Evolutionary conservation across 345 rosid species (phyloP).

Genomic region (Arabidopsis thaliana): DNA sequence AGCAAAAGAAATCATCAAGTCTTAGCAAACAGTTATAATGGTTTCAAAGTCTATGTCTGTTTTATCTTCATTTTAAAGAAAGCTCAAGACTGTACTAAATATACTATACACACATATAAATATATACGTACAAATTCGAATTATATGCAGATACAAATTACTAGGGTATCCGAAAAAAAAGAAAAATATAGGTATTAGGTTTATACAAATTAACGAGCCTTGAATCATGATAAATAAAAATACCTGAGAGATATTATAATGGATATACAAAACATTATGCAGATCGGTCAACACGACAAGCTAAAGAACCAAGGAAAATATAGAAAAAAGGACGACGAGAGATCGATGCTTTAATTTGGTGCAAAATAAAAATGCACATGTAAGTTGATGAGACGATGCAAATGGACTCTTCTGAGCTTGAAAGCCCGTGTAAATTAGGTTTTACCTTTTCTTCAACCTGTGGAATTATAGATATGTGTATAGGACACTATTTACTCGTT

Average conservation of each 20-base stretch:
- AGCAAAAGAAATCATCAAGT: constrained; percentile 22
- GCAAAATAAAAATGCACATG: constrained; percentile 2
- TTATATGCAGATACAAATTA: background rate
- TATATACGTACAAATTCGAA: background rate
- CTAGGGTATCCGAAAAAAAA: background rate
- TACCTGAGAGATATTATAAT: background rate
- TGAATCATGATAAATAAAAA: constrained; percentile 1
- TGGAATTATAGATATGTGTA: constrained; percentile 11
- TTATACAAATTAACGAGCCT: constrained; percentile 1
- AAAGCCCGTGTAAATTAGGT: constrained; percentile 4
- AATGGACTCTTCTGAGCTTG: constrained; percentile 5
- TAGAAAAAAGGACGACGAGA: background rate
- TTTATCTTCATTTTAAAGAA: constrained; percentile 33
- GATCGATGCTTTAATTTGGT: constrained; percentile 3
- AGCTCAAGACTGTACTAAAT: constrained; percentile 26
- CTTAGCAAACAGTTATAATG: constrained; percentile 22
- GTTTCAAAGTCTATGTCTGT: constrained; percentile 25
- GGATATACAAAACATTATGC: constrained; percentile 2
- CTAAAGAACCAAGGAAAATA: background rate
- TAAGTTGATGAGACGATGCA: constrained; percentile 26
- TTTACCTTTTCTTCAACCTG: constrained; percentile 33
- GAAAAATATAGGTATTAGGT: background rate
- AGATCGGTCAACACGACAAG: constrained; percentile 2
- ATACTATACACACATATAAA: background rate
- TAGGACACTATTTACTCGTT: constrained; percentile 17